These are phyloP conservation scores for Tetrahymena malaccensis DNA, from an alignment of 73 alveolate species.

Conservation along the genomic window DNA sequence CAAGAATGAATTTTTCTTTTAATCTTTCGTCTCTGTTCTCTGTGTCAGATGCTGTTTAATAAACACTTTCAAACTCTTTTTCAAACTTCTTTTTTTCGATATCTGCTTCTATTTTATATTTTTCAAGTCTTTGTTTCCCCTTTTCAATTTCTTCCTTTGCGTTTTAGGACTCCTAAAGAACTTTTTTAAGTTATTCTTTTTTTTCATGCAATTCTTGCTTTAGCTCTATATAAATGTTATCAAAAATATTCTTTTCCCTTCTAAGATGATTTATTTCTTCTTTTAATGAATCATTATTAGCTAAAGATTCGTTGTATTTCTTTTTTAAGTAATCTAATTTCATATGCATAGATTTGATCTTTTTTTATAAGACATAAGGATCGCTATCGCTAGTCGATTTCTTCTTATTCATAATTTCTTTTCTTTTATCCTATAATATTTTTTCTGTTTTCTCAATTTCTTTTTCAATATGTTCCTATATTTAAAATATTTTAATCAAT, in stretches of 20 bases:
- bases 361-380: not conserved
- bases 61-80: slow-evolving; percentile 35
- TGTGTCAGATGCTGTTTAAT: not conserved
- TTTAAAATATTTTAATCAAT: not conserved
- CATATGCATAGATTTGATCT: slow-evolving; percentile 63
- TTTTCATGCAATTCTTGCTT: slow-evolving; percentile 26
- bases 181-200: slow-evolving; percentile 20
- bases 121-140: slow-evolving; percentile 44
- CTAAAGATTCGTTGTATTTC: slow-evolving; percentile 50
- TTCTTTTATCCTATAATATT: not conserved
- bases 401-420: not conserved
- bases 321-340: slow-evolving; percentile 58
- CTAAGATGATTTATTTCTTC: slow-evolving; percentile 61
- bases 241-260: slow-evolving; percentile 46
- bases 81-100: slow-evolving; percentile 60
- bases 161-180: slow-evolving; percentile 28
- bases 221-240: slow-evolving; percentile 15
- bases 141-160: slow-evolving; percentile 51
- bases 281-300: slow-evolving; percentile 46
- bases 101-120: slow-evolving; percentile 60
- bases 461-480: not conserved
- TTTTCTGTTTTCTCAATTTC: not conserved
- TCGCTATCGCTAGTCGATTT: not conserved
- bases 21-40: slow-evolving; percentile 64
- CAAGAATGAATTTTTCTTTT: slow-evolving; percentile 48